Percentiles rank a stretch among this genome's conserved stretches.
These are phyloP conservation scores for Suhomyces atakaporum DNA, from an alignment of 1,139 yeast genomes.

Conservation along the genomic window DNA sequence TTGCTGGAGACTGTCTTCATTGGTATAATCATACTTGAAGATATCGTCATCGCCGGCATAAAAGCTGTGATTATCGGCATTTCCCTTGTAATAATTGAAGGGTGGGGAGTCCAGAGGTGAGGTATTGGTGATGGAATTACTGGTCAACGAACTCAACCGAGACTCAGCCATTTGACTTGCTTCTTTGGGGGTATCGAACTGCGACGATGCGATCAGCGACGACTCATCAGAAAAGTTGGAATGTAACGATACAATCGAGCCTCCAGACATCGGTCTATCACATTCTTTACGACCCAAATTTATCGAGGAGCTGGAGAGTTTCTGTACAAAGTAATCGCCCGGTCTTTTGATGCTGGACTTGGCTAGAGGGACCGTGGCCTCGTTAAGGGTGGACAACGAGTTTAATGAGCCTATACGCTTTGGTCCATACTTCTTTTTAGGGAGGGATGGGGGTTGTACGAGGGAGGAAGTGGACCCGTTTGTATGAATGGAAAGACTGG, in stretches of 20 bases:
- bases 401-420: conserved; percentile 32
- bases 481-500: conserved; percentile 10
- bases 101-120: conserved; percentile 30
- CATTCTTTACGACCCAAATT: conserved; percentile 9
- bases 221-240: conserved; percentile 40
- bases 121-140: conserved; percentile 25
- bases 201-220: conserved; percentile 37
- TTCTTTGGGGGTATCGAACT: conserved; percentile 27
- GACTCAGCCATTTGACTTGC: conserved; percentile 27
- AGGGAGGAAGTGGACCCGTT: conserved; percentile 11
- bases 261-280: conserved; percentile 38
- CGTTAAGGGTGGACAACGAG: conserved; percentile 27
- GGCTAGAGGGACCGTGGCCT: conserved; percentile 9
- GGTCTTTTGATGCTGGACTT: conserved; percentile 34
- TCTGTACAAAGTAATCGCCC: conserved; percentile 44
- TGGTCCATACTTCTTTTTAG: conserved; percentile 18
- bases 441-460: conserved; percentile 5
- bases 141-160: conserved; percentile 42
- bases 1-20: conserved; percentile 2
- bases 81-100: conserved; percentile 15
- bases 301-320: conserved; percentile 22
- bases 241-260: conserved; percentile 38
- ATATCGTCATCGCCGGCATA: conserved; percentile 15
- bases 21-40: conserved; percentile 6
- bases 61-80: conserved; percentile 11